phyloP scores from a whole-genome alignment of 2,329 filamentous ascomycete genomes.

The Colletotrichum sp. region DNA sequence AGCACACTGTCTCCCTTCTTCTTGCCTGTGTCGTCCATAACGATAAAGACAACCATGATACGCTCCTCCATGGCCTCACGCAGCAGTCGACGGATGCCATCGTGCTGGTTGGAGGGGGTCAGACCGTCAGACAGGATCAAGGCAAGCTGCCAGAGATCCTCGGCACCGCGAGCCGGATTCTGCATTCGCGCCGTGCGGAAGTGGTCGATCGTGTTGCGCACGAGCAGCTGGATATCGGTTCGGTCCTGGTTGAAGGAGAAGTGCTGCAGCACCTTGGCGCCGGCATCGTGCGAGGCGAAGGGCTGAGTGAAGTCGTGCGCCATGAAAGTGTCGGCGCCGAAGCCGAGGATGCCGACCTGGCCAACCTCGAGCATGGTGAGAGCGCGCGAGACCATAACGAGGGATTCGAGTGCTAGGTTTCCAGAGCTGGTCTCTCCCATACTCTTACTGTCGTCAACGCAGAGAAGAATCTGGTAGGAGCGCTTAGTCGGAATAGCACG shows the following conservation, averaged over 20 bases:
- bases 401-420: slow-evolving; percentile 86
- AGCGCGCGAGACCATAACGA: slow-evolving; percentile 87
- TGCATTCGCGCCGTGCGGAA: slow-evolving; percentile 79
- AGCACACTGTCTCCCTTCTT: slow-evolving; percentile 72
- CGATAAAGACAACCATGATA: slow-evolving; percentile 98
- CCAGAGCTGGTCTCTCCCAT: slow-evolving; percentile 86
- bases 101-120: slow-evolving; percentile 82
- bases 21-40: slow-evolving; percentile 73
- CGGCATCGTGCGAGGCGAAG: slow-evolving; percentile 78
- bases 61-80: slow-evolving; percentile 89
- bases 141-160: slow-evolving; percentile 93
- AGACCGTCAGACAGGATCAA: slow-evolving; percentile 94
- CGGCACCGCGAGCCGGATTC: slow-evolving; percentile 50
- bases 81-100: slow-evolving; percentile 80
- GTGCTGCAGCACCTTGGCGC: slow-evolving; percentile 81
- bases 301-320: slow-evolving; percentile 86
- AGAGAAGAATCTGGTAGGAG: slow-evolving; percentile 95
- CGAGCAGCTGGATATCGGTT: slow-evolving; percentile 83
- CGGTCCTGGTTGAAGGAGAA: slow-evolving; percentile 86
- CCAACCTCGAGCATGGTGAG: slow-evolving; percentile 94
- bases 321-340: slow-evolving; percentile 82
- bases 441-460: slow-evolving; percentile 92
- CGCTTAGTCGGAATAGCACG: slow-evolving; percentile 90
- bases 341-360: slow-evolving; percentile 89
- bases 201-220: slow-evolving; percentile 77